Base-by-base conservation (phyloP, 1,139 yeast genomes). In the Hyphopichia khmerensis region DNA sequence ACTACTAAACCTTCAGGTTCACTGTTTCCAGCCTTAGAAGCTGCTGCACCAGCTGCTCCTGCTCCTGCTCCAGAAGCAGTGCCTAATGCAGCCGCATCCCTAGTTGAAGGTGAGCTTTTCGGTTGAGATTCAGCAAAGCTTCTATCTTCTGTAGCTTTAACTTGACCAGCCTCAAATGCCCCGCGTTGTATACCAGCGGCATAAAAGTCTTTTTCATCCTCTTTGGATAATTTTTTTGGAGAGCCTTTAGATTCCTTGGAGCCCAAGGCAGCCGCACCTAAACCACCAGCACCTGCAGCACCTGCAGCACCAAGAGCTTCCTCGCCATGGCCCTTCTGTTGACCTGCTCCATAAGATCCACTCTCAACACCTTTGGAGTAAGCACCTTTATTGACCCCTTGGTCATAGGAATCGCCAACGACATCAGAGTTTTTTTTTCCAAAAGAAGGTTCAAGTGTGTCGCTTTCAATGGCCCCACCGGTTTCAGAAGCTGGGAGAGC, bases 1-100 rank as follows among this genome's bases (percentile, higher is more conserved):
- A 69, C 69, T 21, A 64, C 57, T 27, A 66, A 53, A 2, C 41
- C 41, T 19, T 55, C 52, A 26, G 52, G 46, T 16, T 48, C 41
- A 13, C 42, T 44, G 19, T 19, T 14, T n/a, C 17, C 27, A 8
- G 33, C 34, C 10, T 21, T 33, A 30, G 39, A 23, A n/a, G 41
- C 23, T 19, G 37, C 24, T 9, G 32, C 31, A 11, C 33, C 40
- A 27, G 26, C 40, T 11, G 21, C 17, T 18, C 19, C 33, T 29
- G 13, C 27, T n/a, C n/a, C n/a, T n/a, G n/a, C n/a, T n/a, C n/a
- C n/a, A n/a, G n/a, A n/a, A n/a, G n/a, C n/a, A n/a, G n/a, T n/a
- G n/a, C n/a, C n/a, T n/a, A n/a, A n/a, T n/a, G n/a, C n/a, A n/a
- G n/a, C n/a, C 32, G 24, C 8, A 21, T 21, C 24, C 8, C 24